A percentile compares a stretch with the other conserved stretches of the same genome.
These are phyloP conservation scores for Plantago ovata DNA, from an alignment of 257 asterid genomes.

Conservation along the genomic window DNA sequence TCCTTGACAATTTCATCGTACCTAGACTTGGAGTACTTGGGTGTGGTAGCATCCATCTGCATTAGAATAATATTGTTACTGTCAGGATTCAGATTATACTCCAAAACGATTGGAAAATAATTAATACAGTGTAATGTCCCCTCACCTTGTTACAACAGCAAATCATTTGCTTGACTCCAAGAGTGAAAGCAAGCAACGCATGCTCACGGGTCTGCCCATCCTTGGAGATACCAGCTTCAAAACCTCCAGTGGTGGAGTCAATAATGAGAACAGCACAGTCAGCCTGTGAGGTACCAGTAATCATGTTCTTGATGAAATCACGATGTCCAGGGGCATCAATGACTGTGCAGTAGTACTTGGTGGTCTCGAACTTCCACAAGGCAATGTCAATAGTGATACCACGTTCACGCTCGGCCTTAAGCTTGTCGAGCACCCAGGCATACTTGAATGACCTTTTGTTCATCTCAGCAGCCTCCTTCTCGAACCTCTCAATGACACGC, in stretches of 20 bases:
- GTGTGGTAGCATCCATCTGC: conserved; percentile 60
- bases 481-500: conserved; percentile 56
- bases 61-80: not conserved
- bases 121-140: not conserved
- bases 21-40: conserved; percentile 63
- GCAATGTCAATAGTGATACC: conserved; percentile 68
- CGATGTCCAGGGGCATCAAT: conserved; percentile 9
- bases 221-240: conserved; percentile 66
- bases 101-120: no score
- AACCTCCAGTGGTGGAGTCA: conserved; percentile 65
- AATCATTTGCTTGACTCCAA: conserved; percentile 46
- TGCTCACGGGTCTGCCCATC: conserved; percentile 68
- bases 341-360: conserved; percentile 47
- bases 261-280: conserved; percentile 53
- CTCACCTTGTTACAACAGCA: conserved; percentile 14
- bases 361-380: conserved; percentile 65
- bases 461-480: conserved; percentile 43
- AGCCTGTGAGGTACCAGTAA: conserved; percentile 12
- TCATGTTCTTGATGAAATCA: conserved; percentile 14
- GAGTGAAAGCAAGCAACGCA: conserved; percentile 56
- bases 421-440: conserved; percentile 72
- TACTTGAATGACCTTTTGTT: conserved; percentile 26
- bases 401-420: conserved; percentile 71
- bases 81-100: not conserved
- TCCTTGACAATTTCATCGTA: conserved; percentile 66